Conservation (phyloP, 345 rosid species). For the Eucalyptus sp. region DNA sequence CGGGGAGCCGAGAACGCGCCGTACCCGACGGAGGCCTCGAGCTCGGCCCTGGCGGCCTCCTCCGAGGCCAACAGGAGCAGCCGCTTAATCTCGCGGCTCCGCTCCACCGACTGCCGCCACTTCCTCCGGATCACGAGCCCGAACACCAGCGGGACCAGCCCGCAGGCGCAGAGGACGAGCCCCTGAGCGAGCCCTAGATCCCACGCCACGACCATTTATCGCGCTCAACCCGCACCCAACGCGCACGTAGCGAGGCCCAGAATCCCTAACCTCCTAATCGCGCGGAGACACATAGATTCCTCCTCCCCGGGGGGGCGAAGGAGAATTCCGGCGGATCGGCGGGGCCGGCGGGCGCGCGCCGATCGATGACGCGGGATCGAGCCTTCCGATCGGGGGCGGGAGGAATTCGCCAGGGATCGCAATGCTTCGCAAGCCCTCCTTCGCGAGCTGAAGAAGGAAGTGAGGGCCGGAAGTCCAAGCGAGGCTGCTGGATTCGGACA, state of each 20-base stretch:
- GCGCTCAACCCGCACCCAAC: constrained; percentile 6
- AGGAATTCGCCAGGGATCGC: neutral
- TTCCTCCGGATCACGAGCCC: constrained; percentile 40
- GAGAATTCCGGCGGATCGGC: neutral
- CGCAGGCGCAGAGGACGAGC: constrained; percentile 45
- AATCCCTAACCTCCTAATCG: constrained; percentile 17
- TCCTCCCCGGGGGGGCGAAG: neutral
- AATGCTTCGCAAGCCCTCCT: neutral
- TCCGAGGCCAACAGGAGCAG: constrained; percentile 70
- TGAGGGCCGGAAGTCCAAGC: neutral
- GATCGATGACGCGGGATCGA: neutral
- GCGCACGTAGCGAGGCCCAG: constrained; percentile 23
- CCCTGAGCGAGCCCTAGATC: constrained; percentile 78
- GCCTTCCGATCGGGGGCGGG: neutral
- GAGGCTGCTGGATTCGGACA: neutral
- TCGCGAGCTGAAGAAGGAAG: neutral
- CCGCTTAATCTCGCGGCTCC: constrained; percentile 67
- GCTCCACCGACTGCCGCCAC: constrained; percentile 51
- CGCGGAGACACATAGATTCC: constrained; percentile 38
- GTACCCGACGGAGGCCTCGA: constrained; percentile 36
- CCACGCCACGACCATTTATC: constrained; percentile 66
- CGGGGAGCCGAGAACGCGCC: constrained; percentile 9
- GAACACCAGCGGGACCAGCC: constrained; percentile 25
- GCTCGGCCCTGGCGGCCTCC: constrained; percentile 83
- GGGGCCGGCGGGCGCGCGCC: neutral